Evolutionary conservation across 2,329 filamentous ascomycete genomes (phyloP), one percentile per base, ranked within the genome.

Genomic region (Scopulariopsis brevicaulis): DNA sequence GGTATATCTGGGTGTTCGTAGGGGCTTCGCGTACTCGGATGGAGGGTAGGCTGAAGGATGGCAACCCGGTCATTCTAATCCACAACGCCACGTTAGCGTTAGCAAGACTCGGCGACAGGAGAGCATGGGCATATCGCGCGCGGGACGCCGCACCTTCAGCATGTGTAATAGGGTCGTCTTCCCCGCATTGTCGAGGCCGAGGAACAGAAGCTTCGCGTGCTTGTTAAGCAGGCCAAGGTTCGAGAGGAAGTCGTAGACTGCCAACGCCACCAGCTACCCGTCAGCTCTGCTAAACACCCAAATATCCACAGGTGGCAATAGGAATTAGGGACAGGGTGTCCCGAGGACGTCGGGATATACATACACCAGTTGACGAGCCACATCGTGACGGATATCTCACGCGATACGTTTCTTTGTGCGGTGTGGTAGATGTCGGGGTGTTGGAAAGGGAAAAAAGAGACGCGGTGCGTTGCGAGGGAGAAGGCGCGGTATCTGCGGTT

Each of bases 291-390:
- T 37, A 7, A 7, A 7, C 43, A 3, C 14, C 46, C 46, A 22
- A 11, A 22, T 50, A 11, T 24, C n/a, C 22, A 50, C n/a, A 20
- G 37, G 12, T 10, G 18, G 11, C 4, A 15, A 15, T 40, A 48
- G 37, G 25, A 43, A 3, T 43, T 28, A 43, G 22, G 25, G 25
- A 18, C n/a, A 34, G 15, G 25, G 22, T 28, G 22, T 15, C 20
- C 37, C n/a, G 22, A 28, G 20, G 22, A 10, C n/a, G 20, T 58
- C 54, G 43, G 53, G 59, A 57, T 46, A 62, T 64, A 79, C 84
- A 70, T 90, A 95, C 90, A 95, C 90, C 91, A 96, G 83, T 93
- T 91, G 71, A 96, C 76, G 73, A 96, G 88, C 90, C 90, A 96
- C 91, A 96, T 96, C 63, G 69, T 79, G 74, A 65, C n/a, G 46